Conservation (phyloP, 805 yeast genomes). For the Phaffomyces antillensis region DNA sequence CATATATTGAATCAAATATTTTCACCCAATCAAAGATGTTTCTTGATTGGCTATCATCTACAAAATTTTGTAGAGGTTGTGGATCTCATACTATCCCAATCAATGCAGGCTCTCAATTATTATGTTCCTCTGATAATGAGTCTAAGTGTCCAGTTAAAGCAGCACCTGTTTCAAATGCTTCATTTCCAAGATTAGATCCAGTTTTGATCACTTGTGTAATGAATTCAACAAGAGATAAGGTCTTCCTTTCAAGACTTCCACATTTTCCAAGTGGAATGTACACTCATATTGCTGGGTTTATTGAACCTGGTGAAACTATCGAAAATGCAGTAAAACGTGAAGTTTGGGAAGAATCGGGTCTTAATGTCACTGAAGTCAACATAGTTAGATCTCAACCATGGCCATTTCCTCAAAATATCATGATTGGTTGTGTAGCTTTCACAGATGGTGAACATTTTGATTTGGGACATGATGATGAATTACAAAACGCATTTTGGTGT, state of each 20-base stretch:
- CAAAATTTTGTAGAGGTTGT: constrained; percentile 81
- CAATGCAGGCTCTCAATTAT: constrained; percentile 59
- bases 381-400: constrained; percentile 84
- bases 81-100: constrained; percentile 57
- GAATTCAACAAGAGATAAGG: constrained; percentile 49
- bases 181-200: constrained; percentile 92
- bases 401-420: constrained; percentile 94
- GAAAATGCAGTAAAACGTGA: constrained; percentile 86
- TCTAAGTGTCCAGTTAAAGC: constrained; percentile 18
- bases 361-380: constrained; percentile 44
- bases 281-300: constrained; percentile 88
- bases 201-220: constrained; percentile 77
- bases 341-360: constrained; percentile 93
- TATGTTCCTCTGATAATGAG: constrained; percentile 33
- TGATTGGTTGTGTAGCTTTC: constrained; percentile 85
- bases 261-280: constrained; percentile 53
- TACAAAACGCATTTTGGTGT: constrained; percentile 83
- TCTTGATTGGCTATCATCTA: constrained; percentile 75
- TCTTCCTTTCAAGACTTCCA: constrained; percentile 61
- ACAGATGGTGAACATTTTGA: constrained; percentile 56
- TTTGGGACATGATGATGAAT: constrained; percentile 74
- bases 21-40: constrained; percentile 80
- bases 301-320: constrained; percentile 91
- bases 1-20: constrained; percentile 48
- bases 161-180: constrained; percentile 59